Base-by-base conservation (phyloP, 768 basidiomycete genomes). In the Auriscalpium vulgare region DNA sequence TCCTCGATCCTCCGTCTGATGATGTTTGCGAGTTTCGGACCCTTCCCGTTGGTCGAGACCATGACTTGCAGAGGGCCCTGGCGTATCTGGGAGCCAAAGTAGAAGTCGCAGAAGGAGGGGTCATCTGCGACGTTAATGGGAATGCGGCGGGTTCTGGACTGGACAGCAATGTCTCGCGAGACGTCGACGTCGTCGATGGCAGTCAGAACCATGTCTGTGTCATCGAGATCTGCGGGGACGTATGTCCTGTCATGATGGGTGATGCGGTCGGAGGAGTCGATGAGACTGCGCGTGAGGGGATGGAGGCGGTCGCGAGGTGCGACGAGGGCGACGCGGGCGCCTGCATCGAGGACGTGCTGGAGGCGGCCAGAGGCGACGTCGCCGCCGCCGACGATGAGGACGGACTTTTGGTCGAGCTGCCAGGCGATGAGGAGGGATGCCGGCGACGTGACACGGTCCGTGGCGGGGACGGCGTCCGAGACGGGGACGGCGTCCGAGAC, bases 101-200 rank as follows among this genome's bases (percentile, higher is more conserved):
- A 98, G 67, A 99, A 99, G 71, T 99, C 95, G 76, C 97, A 99
- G 45, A 85, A 81, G 46, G 89, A 84, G 3, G 97, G 97, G 57
- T 97, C 88, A 73, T 99, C 95, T 40, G 97, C 97, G 58, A 93
- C 92, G 70, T 99, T 99, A 54, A 95, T 87, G 8, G 94, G 92
- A 50, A 97, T 87, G 48, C 76, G 79, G 53, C 70, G 75, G 23
- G 78, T 74, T 54, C 92, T 74, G 63, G 88, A 88, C 63, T 85
- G 73, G 9, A 76, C 65, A 64, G 81, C 87, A 46, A 98, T 94
- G n/a, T 76, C 66, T 53, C 80, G 80, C 23, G 89, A 91, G 55
- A 81, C 74, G 1, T 55, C 72, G 59, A 83, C 81, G 69, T 95
- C 85, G 71, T 95, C 92, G 47, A 97, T 82, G n/a, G 94, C 93